A percentile compares a stretch with the other conserved stretches of the same genome.
Evolutionary conservation across 2,329 filamentous ascomycete species (phyloP).

Genomic region (Calonectria hawksworthii): DNA sequence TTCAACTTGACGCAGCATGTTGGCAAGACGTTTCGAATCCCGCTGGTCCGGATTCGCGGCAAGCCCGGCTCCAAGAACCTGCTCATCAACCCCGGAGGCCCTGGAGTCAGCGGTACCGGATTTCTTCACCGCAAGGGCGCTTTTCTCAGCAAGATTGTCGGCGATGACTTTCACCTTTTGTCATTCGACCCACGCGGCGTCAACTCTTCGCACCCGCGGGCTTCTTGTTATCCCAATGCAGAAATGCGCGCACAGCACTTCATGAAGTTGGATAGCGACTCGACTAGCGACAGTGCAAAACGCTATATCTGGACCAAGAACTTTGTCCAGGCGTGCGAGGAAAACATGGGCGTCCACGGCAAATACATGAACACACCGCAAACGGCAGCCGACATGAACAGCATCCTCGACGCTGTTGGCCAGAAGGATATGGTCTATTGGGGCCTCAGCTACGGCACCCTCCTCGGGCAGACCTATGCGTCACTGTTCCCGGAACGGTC

Average conservation of each 20-base stretch:
- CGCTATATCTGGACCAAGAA: slow-evolving; percentile 59
- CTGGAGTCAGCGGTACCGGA: slow-evolving; percentile 58
- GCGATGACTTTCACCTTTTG: slow-evolving; percentile 61
- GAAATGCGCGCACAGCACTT: slow-evolving; percentile 49
- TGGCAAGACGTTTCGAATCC: slow-evolving; percentile 58
- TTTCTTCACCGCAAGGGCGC: slow-evolving; percentile 54
- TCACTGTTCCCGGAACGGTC: slow-evolving; percentile 53
- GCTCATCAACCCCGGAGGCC: slow-evolving; percentile 63
- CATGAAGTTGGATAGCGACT: slow-evolving; percentile 40
- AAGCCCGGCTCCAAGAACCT: slow-evolving; percentile 59
- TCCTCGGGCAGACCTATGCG: slow-evolving; percentile 58
- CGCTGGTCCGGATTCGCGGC: slow-evolving; percentile 60
- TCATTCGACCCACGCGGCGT: slow-evolving; percentile 64
- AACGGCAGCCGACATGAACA: slow-evolving; percentile 66
- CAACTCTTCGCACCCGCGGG: slow-evolving; percentile 46
- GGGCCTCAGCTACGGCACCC: slow-evolving; percentile 59
- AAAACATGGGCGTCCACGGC: slow-evolving; percentile 60
- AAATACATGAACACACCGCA: slow-evolving; percentile 64
- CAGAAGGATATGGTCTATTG: slow-evolving; percentile 53
- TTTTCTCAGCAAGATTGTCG: slow-evolving; percentile 51
- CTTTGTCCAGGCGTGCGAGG: slow-evolving; percentile 56
- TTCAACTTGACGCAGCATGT: slow-evolving; percentile 48
- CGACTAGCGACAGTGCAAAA: slow-evolving; percentile 52
- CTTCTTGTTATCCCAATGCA: slow-evolving; percentile 56
- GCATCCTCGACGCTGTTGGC: slow-evolving; percentile 58